These are phyloP conservation scores for Stephania yunnanensis DNA, from an alignment of 164 flowering plant genomes.

Conservation along the genomic window DNA sequence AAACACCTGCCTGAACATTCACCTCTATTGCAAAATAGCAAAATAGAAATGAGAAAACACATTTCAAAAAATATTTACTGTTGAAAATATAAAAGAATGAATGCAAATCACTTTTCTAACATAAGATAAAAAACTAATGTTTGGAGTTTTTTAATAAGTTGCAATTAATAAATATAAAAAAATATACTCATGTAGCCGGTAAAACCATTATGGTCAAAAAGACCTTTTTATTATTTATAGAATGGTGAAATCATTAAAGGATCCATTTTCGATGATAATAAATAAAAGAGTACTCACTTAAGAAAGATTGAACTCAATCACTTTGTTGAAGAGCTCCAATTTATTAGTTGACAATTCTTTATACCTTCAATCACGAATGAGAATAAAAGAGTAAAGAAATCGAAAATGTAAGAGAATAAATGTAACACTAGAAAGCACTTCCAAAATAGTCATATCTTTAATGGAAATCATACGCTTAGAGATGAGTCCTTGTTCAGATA, in stretches of 20 bases:
- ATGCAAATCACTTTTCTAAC: not conserved
- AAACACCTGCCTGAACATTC: slow-evolving; percentile 84
- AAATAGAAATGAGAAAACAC: not conserved
- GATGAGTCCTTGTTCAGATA: slow-evolving; percentile 93
- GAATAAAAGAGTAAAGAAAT: too few species aligned
- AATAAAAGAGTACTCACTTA: too few species aligned
- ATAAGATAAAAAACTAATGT: not conserved
- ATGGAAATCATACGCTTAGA: slow-evolving; percentile 98
- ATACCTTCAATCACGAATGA: too few species aligned
- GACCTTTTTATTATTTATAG: too few species aligned
- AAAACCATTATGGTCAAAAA: too few species aligned
- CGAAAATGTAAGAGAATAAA: too few species aligned
- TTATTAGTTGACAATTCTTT: too few species aligned
- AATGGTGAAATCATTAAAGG: not conserved
- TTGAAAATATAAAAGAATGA: not conserved
- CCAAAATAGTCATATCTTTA: slow-evolving; percentile 97
- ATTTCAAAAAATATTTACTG: not conserved
- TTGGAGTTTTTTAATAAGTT: too few species aligned
- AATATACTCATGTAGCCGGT: too few species aligned
- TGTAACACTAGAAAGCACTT: slow-evolving; percentile 72
- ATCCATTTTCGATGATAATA: too few species aligned
- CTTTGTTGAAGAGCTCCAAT: too few species aligned
- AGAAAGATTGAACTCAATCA: too few species aligned
- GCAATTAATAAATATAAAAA: not conserved
- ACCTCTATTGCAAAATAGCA: slow-evolving; percentile 35